Base-by-base conservation (phyloP, 1,139 yeast genomes). In the Spathaspora sp. region DNA sequence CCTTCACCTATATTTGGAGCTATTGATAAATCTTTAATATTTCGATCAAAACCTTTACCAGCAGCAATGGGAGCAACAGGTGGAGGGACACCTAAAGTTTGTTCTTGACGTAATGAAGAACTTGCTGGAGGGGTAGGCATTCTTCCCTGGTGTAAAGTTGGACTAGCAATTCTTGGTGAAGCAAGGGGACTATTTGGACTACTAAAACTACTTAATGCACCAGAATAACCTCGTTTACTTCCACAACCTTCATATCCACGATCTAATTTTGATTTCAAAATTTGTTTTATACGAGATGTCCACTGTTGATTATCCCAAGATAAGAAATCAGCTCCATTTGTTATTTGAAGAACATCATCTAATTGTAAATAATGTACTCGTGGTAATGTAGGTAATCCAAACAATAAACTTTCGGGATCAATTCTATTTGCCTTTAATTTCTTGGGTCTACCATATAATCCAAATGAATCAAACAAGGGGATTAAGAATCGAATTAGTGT, bases 381-480 rank as follows among this genome's bases (percentile, higher is more conserved):
- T 0, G 98, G 98, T 52, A 91, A 74, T 2, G 93, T 88, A 1
- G 99, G 99, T 61, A 93, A 78, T 2, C 95, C 98, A 68, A 90
- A 93, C 48, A 93, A 74, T 48, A 93, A 70, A 6, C 97, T 89
- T 24, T 82, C 78, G 38, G 82, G 72, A 61, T 91, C 97, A 23
- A 79, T 72, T 63, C 95, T 86, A 65, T 89, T 95, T 2, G 98
- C 96, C 61, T 88, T 90, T 55, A 93, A 74, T 49, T 95, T 76
- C 55, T 82, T 80, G 1, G 99, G 99, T 51, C 99, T 80, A 31
- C 99, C 99, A 59, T 93, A 93, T 40, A 93, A 74, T 39, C 84
- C 84, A 68, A 90, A 93, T 1, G 95, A 80, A 61, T 93, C 97
- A 68, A 89, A 73, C 20, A 89, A 70, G 0, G 98, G 98, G 5